Conservation (phyloP, 2,329 filamentous ascomycete genomes). For the Cordyceps cicadae region DNA sequence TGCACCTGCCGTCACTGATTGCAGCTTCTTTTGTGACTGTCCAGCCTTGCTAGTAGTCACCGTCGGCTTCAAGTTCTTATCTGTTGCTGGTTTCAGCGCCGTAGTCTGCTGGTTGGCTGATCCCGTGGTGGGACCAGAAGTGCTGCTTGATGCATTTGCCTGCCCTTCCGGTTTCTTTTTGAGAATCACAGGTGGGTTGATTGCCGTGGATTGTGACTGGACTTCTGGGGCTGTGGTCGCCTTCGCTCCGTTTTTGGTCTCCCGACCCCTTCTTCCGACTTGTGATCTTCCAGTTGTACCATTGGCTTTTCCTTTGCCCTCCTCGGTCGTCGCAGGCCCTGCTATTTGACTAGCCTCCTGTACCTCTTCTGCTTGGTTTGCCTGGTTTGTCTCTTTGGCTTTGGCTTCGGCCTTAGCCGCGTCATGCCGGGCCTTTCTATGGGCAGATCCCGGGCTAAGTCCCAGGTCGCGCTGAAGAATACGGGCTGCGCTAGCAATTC, state of each 20-base stretch:
- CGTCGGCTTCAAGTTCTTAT: slow-evolving; percentile 32
- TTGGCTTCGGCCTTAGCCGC: slow-evolving; percentile 46
- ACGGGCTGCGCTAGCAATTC: slow-evolving; percentile 55
- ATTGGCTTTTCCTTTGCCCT: slow-evolving; percentile 17
- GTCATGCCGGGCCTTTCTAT: slow-evolving; percentile 51
- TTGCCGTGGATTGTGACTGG: slow-evolving; percentile 18
- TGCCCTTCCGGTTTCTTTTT: slow-evolving; percentile 31
- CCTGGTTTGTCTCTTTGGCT: slow-evolving; percentile 16
- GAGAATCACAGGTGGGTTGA: slow-evolving; percentile 31
- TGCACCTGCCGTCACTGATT: slow-evolving; percentile 31
- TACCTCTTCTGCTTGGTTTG: background rate
- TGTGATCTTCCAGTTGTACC: slow-evolving; percentile 8
- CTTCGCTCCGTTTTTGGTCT: slow-evolving; percentile 32
- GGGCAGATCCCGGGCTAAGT: slow-evolving; percentile 53
- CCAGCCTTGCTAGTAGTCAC: slow-evolving; percentile 21
- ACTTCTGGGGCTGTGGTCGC: slow-evolving; percentile 26
- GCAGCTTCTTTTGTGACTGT: slow-evolving; percentile 26
- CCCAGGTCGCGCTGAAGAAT: slow-evolving; percentile 60
- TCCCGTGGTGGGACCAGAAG: slow-evolving; percentile 11
- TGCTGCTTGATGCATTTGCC: slow-evolving; percentile 16
- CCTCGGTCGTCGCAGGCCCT: background rate
- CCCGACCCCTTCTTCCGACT: slow-evolving; percentile 24
- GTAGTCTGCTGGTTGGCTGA: slow-evolving; percentile 17
- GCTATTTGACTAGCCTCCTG: background rate
- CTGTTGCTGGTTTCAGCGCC: slow-evolving; percentile 19